Base-by-base conservation (phyloP, 2,329 filamentous ascomycete genomes). In the Podosphaera xanthii region DNA sequence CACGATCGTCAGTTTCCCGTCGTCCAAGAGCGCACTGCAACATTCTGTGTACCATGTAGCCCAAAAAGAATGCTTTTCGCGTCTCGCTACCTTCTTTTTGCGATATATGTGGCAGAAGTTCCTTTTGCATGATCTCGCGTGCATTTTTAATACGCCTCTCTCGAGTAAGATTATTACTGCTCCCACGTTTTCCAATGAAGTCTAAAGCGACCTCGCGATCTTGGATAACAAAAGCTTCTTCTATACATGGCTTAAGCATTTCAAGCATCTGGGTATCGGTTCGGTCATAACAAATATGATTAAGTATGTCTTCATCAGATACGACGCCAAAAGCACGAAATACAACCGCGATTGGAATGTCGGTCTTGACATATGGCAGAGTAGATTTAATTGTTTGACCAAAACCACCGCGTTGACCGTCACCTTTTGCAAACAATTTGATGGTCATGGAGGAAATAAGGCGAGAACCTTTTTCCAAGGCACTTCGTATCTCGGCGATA, bases 11-110 rank as follows among this genome's bases (percentile, higher is more conserved):
- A 34, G 89, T 88, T 69, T 97, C 92, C 62, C 89, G 85, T 62
- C 92, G 84, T 58, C 92, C 94, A 55, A 98, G 78, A 59, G 90
- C 87, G 69, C 90, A 95, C 71, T 96, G 91, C 33, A 97, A 77
- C 66, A 98, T 79, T 69, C 92, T 86, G 72, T 98, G 91, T 54
- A 97, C 87, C 91, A 98, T 98, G 73, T 98, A 98, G 31, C 94
- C 92, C 56, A 98, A 76, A 77, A 97, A 98, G 73, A 95, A 98
- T 2, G 94, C 92, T 70, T 98, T 98, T 61, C 88, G 78, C 1
- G 91, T 97, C 70, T 97, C 91, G 65, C 88, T 94, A 35, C 92
- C 92, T 71, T 96, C 89, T 62, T 80, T 83, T 70, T 98, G 92
- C 0, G 91, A 96, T 62, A 98, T 97, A 68, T 98, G 92, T 33